These are phyloP conservation scores for Scedosporium dehoogii DNA, from an alignment of 2,329 filamentous ascomycete species.

Conservation along the genomic window DNA sequence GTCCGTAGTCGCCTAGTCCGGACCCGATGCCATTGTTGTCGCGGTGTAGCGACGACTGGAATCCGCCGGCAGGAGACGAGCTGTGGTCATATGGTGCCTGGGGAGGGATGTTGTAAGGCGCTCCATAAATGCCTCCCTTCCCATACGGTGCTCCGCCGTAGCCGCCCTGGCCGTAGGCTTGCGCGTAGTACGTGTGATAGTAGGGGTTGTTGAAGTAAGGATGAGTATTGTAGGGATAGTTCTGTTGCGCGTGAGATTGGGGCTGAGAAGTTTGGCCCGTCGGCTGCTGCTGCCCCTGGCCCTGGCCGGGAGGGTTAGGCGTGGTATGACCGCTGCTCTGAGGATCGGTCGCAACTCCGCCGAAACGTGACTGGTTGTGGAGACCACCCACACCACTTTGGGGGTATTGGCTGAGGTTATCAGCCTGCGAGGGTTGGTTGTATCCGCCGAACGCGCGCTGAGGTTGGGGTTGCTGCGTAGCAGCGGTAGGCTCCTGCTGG, in stretches of 20 bases:
- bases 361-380: conserved; percentile 49
- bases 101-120: conserved; percentile 46
- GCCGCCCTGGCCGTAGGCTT: conserved; percentile 41
- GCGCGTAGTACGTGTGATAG: conserved; percentile 51
- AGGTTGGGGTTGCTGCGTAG: conserved; percentile 31
- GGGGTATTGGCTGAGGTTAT: conserved; percentile 59
- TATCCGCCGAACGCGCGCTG: conserved; percentile 74
- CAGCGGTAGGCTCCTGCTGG: conserved; percentile 60
- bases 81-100: conserved; percentile 47
- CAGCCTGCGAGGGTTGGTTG: conserved; percentile 46
- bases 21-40: conserved; percentile 40
- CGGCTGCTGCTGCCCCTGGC: conserved; percentile 37
- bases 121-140: conserved; percentile 45
- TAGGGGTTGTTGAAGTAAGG: conserved; percentile 55
- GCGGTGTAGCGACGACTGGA: conserved; percentile 43
- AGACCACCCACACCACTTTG: conserved; percentile 54
- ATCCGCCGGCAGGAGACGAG: conserved; percentile 42
- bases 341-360: conserved; percentile 49
- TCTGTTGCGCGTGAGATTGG: conserved; percentile 33
- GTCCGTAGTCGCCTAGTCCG: conserved; percentile 45
- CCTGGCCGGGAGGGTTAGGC: conserved; percentile 57
- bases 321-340: conserved; percentile 87
- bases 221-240: conserved; percentile 43
- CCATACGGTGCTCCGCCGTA: conserved; percentile 40
- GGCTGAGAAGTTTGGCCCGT: conserved; percentile 32